Evolutionary conservation across 2,329 filamentous ascomycete genomes (phyloP), one percentile per base, ranked within the genome.

Genomic region (Fusarium sp.): DNA sequence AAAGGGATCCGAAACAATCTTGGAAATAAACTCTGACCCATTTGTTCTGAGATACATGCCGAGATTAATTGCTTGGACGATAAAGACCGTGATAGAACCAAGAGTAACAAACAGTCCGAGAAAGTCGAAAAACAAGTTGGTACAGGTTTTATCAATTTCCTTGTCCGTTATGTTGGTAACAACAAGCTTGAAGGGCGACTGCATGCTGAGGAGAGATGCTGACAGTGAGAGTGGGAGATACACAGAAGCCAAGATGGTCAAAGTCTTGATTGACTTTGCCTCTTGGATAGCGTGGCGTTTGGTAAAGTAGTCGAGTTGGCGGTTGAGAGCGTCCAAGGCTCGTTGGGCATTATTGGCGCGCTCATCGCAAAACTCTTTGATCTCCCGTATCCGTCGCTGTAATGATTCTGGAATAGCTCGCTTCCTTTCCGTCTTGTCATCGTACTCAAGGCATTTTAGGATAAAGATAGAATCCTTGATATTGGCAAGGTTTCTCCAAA

Each of bases 381-480:
- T 37, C 3, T 37, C 34, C 0, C 34, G 0, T 37, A 37, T n/a
- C 0, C 34, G 34, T 12, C 34, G 10, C 3, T 12, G 34, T 3
- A 37, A 10, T 3, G 18, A n/a, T n/a, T 37, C 34, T 0, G 34
- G 10, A 4, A 37, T 37, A 37, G 18, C 18, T 4, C 34, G 0
- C 0, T 37, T 12, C 2, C 34, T 12, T 4, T 37, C 34, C 3
- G 18, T 37, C 18, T 37, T 37, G 0, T 37, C 34, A 37, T 37
- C 34, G 2, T 37, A 37, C 2, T 37, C 34, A 0, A 12, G 34
- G 1, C 18, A n/a, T 5, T 37, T 37, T 0, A 37, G 18, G 7
- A 37, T n/a, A 2, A 37, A 37, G 18, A 37, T 37, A 37, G 18
- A 37, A 3, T n/a, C 34, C 18, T 37, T 37, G 5, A n/a, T n/a